Conservation (phyloP, 805 yeast genomes). For the Vanderwaltozyma verrucispora region DNA sequence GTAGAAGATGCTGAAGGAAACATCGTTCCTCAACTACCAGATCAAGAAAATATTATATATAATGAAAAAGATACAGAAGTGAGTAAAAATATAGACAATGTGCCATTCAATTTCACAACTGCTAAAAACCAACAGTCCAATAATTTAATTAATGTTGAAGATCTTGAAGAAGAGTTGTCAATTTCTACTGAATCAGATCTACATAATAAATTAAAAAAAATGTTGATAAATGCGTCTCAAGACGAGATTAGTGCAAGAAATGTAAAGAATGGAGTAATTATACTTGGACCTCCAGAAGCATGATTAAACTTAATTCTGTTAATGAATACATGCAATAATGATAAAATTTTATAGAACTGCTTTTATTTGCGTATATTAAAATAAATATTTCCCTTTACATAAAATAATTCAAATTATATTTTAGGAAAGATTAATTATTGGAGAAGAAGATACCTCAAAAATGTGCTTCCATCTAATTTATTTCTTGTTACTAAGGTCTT, state of each 20-base stretch:
- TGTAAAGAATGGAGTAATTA: constrained; percentile 25
- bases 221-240: constrained; percentile 18
- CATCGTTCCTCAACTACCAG: constrained; percentile 14
- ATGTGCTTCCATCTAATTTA: no score
- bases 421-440: no score
- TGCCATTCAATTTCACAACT: not conserved
- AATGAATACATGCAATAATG: no score
- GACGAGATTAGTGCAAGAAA: constrained; percentile 22
- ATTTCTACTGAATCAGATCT: constrained; percentile 23
- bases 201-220: constrained; percentile 21
- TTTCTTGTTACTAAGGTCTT: no score
- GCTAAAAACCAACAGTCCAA: not conserved
- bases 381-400: no score
- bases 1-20: constrained; percentile 20
- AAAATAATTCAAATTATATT: no score
- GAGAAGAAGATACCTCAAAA: no score
- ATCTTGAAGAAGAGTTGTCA: constrained; percentile 11
- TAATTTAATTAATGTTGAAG: constrained; percentile 12
- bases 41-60: not conserved
- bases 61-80: not conserved
- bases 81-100: not conserved
- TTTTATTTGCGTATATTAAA: no score
- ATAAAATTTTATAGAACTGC: no score
- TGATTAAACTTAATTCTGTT: no score
- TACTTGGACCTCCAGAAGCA: constrained; percentile 24